Percentiles rank a stretch among this genome's conserved stretches.
Evolutionary conservation across 2,329 filamentous ascomycete species (phyloP).

Genomic region (Thielaviopsis musarum): DNA sequence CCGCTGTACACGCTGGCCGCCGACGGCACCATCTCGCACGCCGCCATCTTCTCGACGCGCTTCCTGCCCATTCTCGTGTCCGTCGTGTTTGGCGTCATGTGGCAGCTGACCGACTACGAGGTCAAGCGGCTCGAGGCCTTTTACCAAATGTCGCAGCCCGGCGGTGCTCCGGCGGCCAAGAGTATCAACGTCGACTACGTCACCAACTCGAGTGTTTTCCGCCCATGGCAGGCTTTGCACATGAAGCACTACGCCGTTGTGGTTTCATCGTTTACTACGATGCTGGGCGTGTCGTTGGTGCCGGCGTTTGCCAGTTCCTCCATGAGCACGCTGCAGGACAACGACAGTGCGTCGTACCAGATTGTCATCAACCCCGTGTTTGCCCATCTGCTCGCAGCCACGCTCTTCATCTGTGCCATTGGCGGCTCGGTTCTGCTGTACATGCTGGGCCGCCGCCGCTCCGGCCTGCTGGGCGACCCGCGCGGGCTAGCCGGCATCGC

Average conservation of each 20-base stretch:
- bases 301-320: slow-evolving; percentile 51
- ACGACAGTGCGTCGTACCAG: slow-evolving; percentile 30
- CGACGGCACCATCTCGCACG: background rate
- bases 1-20: background rate
- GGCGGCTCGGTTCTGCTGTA: slow-evolving; percentile 41
- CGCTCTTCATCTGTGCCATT: slow-evolving; percentile 39
- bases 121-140: slow-evolving; percentile 50
- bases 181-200: slow-evolving; percentile 62
- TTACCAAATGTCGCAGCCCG: slow-evolving; percentile 44
- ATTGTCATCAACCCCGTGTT: slow-evolving; percentile 40
- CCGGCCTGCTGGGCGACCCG: slow-evolving; percentile 50
- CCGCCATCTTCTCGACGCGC: background rate
- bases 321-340: slow-evolving; percentile 36
- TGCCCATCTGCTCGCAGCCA: slow-evolving; percentile 43
- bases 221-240: slow-evolving; percentile 44
- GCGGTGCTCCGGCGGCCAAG: slow-evolving; percentile 43
- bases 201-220: slow-evolving; percentile 47
- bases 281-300: slow-evolving; percentile 50
- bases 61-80: slow-evolving; percentile 45
- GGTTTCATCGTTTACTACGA: slow-evolving; percentile 45
- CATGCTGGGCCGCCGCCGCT: slow-evolving; percentile 43
- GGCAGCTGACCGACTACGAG: slow-evolving; percentile 50
- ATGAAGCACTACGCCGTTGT: slow-evolving; percentile 52
- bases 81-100: slow-evolving; percentile 45
- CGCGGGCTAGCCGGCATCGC: slow-evolving; percentile 58